phyloP scores from a whole-genome alignment of 306 rosid species.

The Canavalia gladiata region DNA sequence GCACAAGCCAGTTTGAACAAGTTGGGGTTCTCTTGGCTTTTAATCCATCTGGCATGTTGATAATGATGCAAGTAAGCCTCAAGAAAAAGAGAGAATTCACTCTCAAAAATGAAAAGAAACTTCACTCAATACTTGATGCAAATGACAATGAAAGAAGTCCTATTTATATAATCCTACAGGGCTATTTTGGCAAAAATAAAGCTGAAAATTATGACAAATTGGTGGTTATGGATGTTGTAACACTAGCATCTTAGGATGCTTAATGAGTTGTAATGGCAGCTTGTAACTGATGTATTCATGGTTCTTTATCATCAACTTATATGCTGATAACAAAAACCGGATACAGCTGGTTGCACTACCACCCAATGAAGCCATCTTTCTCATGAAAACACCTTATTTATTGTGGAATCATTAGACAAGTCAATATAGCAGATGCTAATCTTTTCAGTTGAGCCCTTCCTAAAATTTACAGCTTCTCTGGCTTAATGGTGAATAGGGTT shows the following conservation, averaged over 20 bases:
- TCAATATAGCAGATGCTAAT: background rate
- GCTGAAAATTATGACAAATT: too few relatives aligned
- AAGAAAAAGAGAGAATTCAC: too few relatives aligned
- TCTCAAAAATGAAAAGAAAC: too few relatives aligned
- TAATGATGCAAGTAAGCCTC: background rate
- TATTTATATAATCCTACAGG: too few relatives aligned
- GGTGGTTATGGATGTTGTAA: too few relatives aligned
- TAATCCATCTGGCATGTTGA: background rate
- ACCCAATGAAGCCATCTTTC: background rate
- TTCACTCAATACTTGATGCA: too few relatives aligned
- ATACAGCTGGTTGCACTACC: background rate
- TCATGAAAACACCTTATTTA: background rate
- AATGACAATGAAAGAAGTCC: too few relatives aligned
- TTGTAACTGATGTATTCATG: too few relatives aligned
- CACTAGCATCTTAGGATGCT: too few relatives aligned
- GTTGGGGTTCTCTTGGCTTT: background rate
- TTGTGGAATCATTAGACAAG: conserved; percentile 14
- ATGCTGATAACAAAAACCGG: conserved; percentile 6
- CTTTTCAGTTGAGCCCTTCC: conserved; percentile 16
- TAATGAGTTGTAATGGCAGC: too few relatives aligned
- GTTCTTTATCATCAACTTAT: background rate
- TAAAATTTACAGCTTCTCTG: conserved; percentile 1
- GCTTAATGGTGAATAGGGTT: background rate
- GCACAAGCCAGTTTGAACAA: conserved; percentile 13
- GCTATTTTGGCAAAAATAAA: too few relatives aligned